A percentile compares a stretch with the other conserved stretches of the same genome.
These are phyloP conservation scores for Lepidium africanum DNA, from an alignment of 345 rosid genomes.

Conservation along the genomic window DNA sequence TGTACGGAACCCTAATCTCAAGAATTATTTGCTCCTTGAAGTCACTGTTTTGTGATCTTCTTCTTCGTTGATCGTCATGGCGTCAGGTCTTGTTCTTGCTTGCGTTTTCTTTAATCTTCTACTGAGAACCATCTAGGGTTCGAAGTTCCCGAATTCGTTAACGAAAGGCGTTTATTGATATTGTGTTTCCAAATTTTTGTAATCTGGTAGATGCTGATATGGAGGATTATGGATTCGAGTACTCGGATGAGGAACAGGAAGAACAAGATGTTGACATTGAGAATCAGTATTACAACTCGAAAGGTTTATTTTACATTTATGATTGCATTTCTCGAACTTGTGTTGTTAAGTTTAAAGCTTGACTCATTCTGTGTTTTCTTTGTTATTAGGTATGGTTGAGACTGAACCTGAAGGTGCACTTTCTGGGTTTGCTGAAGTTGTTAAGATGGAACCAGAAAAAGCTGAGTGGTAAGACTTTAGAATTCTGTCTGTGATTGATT, in stretches of 20 bases:
- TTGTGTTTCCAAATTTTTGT: not conserved
- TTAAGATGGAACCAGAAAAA: slow-evolving; percentile 93
- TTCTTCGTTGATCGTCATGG: too few species aligned
- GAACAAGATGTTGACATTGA: slow-evolving; percentile 97
- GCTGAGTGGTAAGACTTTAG: slow-evolving; percentile 73
- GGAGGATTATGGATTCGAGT: slow-evolving; percentile 98
- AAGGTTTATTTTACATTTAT: slow-evolving; percentile 36
- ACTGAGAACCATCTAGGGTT: not conserved
- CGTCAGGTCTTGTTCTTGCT: too few species aligned
- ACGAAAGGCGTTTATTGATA: not conserved
- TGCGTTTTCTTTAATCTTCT: too few species aligned
- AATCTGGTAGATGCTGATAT: slow-evolving; percentile 80
- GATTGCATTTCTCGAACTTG: not conserved
- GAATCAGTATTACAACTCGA: slow-evolving; percentile 94
- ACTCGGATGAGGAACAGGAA: slow-evolving; percentile 98
- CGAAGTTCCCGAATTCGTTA: not conserved
- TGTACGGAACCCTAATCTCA: too few species aligned
- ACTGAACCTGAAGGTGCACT: slow-evolving; percentile 92
- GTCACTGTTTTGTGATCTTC: too few species aligned
- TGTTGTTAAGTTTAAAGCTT: not conserved
- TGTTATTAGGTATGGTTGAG: slow-evolving; percentile 68
- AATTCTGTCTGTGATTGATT: not conserved
- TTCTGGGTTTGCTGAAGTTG: slow-evolving; percentile 89
- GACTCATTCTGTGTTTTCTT: not conserved
- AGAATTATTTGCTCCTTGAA: too few species aligned